Evolutionary conservation across 108 stramenopile genomes (phyloP), one percentile per base, ranked within the genome.

Genomic region (Ochromonas danica): DNA sequence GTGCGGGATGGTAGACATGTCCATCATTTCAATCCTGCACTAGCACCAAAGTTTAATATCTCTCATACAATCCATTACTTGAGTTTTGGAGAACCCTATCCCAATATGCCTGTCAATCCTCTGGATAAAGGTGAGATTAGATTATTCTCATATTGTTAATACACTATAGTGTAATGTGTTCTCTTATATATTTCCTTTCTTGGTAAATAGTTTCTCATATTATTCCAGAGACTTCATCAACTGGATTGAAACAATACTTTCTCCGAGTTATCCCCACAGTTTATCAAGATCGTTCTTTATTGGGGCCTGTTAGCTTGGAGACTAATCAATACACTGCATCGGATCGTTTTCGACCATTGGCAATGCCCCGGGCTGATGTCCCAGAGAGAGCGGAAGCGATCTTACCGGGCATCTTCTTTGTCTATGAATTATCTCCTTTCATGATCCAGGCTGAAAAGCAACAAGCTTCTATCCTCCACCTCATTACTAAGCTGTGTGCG

Each of bases 391-490:
- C 33, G 31, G 63, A 93, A 77, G 83, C 90, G 0, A 85, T 96
- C 10, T 81, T 96, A 62, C 95, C 96, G 22, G 98, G 98, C 0
- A 91, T 99, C 31, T 99, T 97, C 84, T 96, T 97, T 81, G 91
- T 99, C 31, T 99, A 97, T 82, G 96, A 99, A 82, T 91, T 99
- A 10, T 94, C 95, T 45, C 96, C 98, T 0, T 99, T 99, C 87
- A 92, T 92, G 40, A 93, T 99, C 42, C 93, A 96, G 83, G 91
- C 96, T 39, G 80, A 84, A 22, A 80, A 83, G 71, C 87, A 89
- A 43, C 72, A 35, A 6, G 91, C 89, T 1, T 92, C 94, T 0
- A 84, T 97, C 28, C 89, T 90, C 45, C 94, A 97, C 78, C 88
- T 98, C 40, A 65, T 96, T 61, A 92, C 94, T 45, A 89, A 94